Evolutionary conservation across 2,329 filamentous ascomycete species (phyloP), one percentile per base, ranked within the genome.

Genomic region (Stenocarpella maydis): DNA sequence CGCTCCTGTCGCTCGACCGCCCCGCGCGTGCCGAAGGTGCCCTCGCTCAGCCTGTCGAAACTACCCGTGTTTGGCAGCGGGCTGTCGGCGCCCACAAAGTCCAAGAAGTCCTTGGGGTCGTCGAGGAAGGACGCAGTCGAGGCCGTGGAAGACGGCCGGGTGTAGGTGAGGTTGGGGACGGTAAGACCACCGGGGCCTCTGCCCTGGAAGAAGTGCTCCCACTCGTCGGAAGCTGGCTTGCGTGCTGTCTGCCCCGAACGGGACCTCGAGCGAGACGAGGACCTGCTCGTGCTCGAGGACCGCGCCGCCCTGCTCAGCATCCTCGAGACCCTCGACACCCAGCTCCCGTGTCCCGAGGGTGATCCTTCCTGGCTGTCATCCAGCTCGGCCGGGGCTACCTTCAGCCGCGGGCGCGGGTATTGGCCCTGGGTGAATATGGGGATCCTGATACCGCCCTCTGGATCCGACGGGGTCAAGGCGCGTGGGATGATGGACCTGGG

Each of bases 1-100:
- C 43, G 58, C 58, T 49, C 41, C 58, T 63, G 43, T 49, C 58
- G 14, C 58, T 63, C 43, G 58, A 63, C 26, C 58, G 58, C 28
- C n/a, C 58, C 58, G 43, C 58, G 58, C n/a, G 49, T n/a, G 39
- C 67, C 67, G 37, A 68, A 68, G 10, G 67, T 68, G 41, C 67
- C 67, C 6, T 68, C 37, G 49, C 67, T 68, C 12, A 68, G 67
- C 49, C 67, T 68, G 58, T 68, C 67, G 39, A 68, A 68, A 17
- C 49, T 68, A n/a, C 21, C 21, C 4, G 45, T 45, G 49, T 68
- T 65, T 26, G 58, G 55, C 19, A 49, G 49, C 49, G 49, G 26
- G 21, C 49, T 28, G 21, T 26, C 45, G 15, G 47, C n/a, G 17
- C 17, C 15, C 37, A 24, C 26, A 17, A 53, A 37, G 41, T 52